Conservation (phyloP, 805 yeast species). For the Metschnikowia anglica region DNA sequence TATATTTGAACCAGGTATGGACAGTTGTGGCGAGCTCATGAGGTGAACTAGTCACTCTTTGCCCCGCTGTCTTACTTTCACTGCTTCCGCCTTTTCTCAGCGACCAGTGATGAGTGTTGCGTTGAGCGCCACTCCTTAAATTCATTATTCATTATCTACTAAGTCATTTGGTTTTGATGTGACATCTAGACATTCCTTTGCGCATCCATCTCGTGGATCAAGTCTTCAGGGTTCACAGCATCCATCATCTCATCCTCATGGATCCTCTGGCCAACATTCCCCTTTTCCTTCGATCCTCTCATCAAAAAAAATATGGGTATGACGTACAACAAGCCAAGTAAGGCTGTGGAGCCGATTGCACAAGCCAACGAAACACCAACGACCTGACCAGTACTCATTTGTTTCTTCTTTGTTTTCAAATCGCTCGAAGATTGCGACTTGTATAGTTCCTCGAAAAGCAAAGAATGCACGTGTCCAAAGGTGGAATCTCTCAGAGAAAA, state of each 20-base stretch:
- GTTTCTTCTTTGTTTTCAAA: constrained; percentile 18
- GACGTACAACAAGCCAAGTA: constrained; percentile 41
- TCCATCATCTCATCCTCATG: constrained; percentile 46
- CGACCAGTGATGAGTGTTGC: too few relatives aligned
- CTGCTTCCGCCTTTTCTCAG: too few relatives aligned
- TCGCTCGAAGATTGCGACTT: constrained; percentile 39
- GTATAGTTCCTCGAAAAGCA: constrained; percentile 36
- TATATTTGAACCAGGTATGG: too few relatives aligned
- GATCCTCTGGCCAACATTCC: constrained; percentile 33
- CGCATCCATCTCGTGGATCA: constrained; percentile 45
- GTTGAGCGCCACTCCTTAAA: too few relatives aligned
- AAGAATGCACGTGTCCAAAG: constrained; percentile 32
- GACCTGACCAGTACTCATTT: constrained; percentile 40
- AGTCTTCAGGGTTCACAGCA: constrained; percentile 44
- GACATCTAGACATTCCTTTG: constrained; percentile 28
- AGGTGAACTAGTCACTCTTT: too few relatives aligned
- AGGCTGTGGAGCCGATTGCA: constrained; percentile 43
- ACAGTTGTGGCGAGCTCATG: too few relatives aligned
- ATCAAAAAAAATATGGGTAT: constrained; percentile 41
- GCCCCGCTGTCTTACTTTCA: too few relatives aligned
- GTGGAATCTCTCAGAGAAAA: constrained; percentile 33
- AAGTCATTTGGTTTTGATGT: background rate
- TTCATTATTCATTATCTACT: constrained; percentile 9
- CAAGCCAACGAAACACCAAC: constrained; percentile 47
- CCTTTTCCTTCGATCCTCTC: constrained; percentile 25